Evolutionary conservation across 1,284 basidiomycete genomes (phyloP).

Genomic region (Boletus semigastroideus): DNA sequence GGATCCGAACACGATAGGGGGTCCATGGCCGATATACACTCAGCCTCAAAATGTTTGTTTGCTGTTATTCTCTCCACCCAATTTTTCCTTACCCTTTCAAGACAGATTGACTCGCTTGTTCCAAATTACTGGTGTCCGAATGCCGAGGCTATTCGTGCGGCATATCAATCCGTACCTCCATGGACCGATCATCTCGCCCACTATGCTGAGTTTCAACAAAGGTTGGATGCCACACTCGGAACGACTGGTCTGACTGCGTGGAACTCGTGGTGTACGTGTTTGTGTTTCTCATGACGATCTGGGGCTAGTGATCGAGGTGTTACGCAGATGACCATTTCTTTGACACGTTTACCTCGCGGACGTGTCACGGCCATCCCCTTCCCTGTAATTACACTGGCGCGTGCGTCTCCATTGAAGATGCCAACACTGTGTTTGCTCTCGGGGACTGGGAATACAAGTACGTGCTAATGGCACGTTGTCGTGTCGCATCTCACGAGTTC

Average conservation of each 20-base stretch:
- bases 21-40: conserved; percentile 42
- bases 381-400: conserved; percentile 47
- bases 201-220: conserved; percentile 40
- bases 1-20: conserved; percentile 39
- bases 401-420: conserved; percentile 47
- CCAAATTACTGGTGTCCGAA: conserved; percentile 49
- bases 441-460: conserved; percentile 54
- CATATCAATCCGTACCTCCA: conserved; percentile 45
- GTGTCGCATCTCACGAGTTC: conserved; percentile 1
- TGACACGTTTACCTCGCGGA: conserved; percentile 51
- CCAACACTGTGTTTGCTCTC: conserved; percentile 40
- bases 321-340: conserved; percentile 44
- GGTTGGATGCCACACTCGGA: conserved; percentile 45
- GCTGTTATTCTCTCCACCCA: background rate
- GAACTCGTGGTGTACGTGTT: conserved; percentile 45
- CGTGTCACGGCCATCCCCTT: conserved; percentile 47
- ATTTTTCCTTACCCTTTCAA: conserved; percentile 11
- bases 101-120: conserved; percentile 48
- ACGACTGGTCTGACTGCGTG: conserved; percentile 45
- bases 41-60: conserved; percentile 40
- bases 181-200: conserved; percentile 52
- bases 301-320: background rate
- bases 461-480: conserved; percentile 12
- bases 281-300: background rate
- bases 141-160: conserved; percentile 44